Percentiles rank a stretch among this genome's conserved stretches.
phyloP scores from a whole-genome alignment of 192 early-diverging fungal genomes.

The Coemansia aciculifera region DNA sequence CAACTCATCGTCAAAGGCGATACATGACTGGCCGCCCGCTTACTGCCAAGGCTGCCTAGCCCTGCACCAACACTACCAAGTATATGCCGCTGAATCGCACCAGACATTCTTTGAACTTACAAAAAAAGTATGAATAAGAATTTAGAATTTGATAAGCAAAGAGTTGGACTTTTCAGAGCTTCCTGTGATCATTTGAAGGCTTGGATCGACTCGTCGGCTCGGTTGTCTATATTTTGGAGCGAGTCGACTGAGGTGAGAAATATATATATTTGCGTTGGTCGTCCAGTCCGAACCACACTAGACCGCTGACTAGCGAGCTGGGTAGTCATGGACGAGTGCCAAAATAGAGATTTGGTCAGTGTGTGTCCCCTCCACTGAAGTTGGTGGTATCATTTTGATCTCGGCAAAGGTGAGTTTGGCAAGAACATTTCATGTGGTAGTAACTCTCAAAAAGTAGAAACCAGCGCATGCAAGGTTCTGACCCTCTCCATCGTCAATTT shows the following conservation, averaged over 20 bases:
- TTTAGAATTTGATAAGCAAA: not conserved
- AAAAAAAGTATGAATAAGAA: not conserved
- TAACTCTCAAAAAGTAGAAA: too few species aligned
- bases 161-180: too few species aligned
- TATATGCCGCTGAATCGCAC: constrained; percentile 1
- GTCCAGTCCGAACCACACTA: too few species aligned
- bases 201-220: not conserved
- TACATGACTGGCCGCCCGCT: constrained; percentile 36
- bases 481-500: not conserved
- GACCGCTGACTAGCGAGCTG: too few species aligned
- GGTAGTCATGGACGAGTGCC: too few species aligned
- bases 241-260: not conserved
- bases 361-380: too few species aligned
- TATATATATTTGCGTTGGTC: too few species aligned
- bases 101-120: not conserved
- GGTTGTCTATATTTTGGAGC: not conserved
- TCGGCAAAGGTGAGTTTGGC: too few species aligned
- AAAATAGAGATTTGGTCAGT: too few species aligned
- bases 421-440: too few species aligned
- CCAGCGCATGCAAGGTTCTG: too few species aligned
- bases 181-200: not conserved
- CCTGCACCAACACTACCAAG: not conserved
- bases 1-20: constrained; percentile 22
- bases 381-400: too few species aligned
- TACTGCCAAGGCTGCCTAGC: not conserved